Evolutionary conservation across 768 basidiomycete genomes (phyloP).

Genomic region (Chiua virens): DNA sequence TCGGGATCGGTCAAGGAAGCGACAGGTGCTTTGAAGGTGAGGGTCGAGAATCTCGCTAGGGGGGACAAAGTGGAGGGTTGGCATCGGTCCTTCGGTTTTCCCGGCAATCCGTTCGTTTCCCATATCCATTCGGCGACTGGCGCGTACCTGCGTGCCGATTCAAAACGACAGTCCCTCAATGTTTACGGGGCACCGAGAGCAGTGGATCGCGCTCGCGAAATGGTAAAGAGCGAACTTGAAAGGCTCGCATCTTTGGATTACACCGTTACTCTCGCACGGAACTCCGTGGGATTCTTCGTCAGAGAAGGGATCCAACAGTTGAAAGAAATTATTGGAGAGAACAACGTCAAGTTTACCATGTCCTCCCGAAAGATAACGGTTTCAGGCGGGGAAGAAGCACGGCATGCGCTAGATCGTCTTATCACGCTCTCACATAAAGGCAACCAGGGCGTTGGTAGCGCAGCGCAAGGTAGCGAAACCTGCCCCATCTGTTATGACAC

Average conservation of each 20-base stretch:
- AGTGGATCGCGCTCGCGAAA: slow-evolving; percentile 41
- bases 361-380: slow-evolving; percentile 44
- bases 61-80: slow-evolving; percentile 52
- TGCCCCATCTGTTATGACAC: slow-evolving; percentile 59
- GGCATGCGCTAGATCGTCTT: slow-evolving; percentile 44
- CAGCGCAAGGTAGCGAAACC: slow-evolving; percentile 8
- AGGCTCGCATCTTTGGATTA: slow-evolving; percentile 46
- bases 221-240: slow-evolving; percentile 49
- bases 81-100: slow-evolving; percentile 44
- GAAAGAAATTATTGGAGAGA: slow-evolving; percentile 53
- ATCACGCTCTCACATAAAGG: slow-evolving; percentile 41
- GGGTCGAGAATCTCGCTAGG: slow-evolving; percentile 52
- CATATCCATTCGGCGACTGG: slow-evolving; percentile 36
- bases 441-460: background rate
- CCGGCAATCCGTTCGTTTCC: slow-evolving; percentile 33
- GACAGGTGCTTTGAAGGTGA: slow-evolving; percentile 57
- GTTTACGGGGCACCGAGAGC: slow-evolving; percentile 44
- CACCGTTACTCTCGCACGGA: slow-evolving; percentile 36
- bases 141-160: slow-evolving; percentile 46
- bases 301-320: slow-evolving; percentile 48
- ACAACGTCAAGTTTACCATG: slow-evolving; percentile 49
- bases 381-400: slow-evolving; percentile 57
- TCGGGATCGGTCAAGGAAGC: slow-evolving; percentile 52
- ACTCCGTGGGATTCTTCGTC: slow-evolving; percentile 50
- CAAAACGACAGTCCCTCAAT: slow-evolving; percentile 44